Percentiles rank a stretch among this genome's conserved stretches.
Conservation (phyloP, 352 stramenopile genomes). For the Globisporangium alternatum region DNA sequence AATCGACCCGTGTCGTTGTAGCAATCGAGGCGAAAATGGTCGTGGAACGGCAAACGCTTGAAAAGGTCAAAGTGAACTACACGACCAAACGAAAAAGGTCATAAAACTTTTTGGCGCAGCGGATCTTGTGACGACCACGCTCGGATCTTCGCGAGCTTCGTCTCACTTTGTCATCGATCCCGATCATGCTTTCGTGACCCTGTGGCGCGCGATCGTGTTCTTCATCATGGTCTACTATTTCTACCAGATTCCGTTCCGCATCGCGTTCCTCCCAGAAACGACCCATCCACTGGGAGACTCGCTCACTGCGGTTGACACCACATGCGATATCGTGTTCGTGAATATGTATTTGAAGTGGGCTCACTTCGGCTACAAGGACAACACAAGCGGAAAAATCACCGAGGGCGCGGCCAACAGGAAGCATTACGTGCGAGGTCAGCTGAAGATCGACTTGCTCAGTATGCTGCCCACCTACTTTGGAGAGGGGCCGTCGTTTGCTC, state of each 20-base stretch:
- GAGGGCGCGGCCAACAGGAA: neutral
- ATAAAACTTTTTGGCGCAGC: neutral
- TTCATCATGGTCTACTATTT: neutral
- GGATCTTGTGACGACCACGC: neutral
- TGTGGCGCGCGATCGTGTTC: constrained; percentile 1
- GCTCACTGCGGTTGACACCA: neutral
- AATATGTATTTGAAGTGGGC: neutral
- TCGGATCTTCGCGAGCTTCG: neutral
- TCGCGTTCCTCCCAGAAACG: neutral
- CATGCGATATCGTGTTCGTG: neutral
- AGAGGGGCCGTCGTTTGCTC: neutral
- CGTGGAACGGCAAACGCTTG: neutral
- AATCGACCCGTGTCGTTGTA: neutral
- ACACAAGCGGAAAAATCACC: neutral
- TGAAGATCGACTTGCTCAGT: constrained; percentile 2
- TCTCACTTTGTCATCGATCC: neutral
- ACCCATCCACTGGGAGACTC: neutral
- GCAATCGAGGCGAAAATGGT: neutral
- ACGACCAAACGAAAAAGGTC: neutral
- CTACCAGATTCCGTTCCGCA: neutral
- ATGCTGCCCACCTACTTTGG: neutral
- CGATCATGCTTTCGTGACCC: neutral
- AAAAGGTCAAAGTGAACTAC: neutral
- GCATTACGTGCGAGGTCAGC: neutral
- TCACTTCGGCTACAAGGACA: constrained; percentile 3